A percentile compares a stretch with the other conserved stretches of the same genome.
Conservation (phyloP, 495 filamentous ascomycete genomes). For the Barbatosphaeria neglecta region DNA sequence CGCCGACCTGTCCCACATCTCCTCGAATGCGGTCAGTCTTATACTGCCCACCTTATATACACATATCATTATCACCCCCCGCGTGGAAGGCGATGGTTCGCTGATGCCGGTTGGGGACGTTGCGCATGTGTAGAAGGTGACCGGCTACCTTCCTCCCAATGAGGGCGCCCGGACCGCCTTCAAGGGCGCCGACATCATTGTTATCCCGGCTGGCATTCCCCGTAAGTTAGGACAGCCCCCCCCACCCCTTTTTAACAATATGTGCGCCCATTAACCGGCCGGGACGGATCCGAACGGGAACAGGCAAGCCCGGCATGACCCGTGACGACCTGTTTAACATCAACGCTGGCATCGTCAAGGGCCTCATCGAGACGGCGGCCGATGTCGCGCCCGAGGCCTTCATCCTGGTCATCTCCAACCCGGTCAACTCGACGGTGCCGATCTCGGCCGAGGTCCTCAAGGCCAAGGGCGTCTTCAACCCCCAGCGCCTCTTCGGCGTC, state of each 20-base stretch:
- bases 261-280: no score
- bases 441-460: slow-evolving; percentile 96
- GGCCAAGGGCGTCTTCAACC: slow-evolving; percentile 80
- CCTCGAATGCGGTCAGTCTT: slow-evolving; percentile 69
- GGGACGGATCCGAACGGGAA: slow-evolving; percentile 4
- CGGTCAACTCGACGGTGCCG: slow-evolving; percentile 97
- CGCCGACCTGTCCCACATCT: slow-evolving; percentile 94
- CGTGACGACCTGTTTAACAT: slow-evolving; percentile 99
- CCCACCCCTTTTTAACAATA: not conserved
- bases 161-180: slow-evolving; percentile 82
- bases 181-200: slow-evolving; percentile 83
- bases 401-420: slow-evolving; percentile 95
- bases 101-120: slow-evolving; percentile 23
- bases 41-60: no score
- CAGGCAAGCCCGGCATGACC: slow-evolving; percentile 98
- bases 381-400: slow-evolving; percentile 83
- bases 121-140: slow-evolving; percentile 73
- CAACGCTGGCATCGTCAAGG: slow-evolving; percentile 89
- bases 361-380: slow-evolving; percentile 72
- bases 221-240: slow-evolving; percentile 52
- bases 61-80: no score
- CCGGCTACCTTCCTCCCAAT: slow-evolving; percentile 79
- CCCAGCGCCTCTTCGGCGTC: slow-evolving; percentile 91
- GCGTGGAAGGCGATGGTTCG: slow-evolving; percentile 5
- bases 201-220: slow-evolving; percentile 96